Evolutionary conservation across 2,329 filamentous ascomycete genomes (phyloP).

Genomic region (Colletotrichum zoysiae): DNA sequence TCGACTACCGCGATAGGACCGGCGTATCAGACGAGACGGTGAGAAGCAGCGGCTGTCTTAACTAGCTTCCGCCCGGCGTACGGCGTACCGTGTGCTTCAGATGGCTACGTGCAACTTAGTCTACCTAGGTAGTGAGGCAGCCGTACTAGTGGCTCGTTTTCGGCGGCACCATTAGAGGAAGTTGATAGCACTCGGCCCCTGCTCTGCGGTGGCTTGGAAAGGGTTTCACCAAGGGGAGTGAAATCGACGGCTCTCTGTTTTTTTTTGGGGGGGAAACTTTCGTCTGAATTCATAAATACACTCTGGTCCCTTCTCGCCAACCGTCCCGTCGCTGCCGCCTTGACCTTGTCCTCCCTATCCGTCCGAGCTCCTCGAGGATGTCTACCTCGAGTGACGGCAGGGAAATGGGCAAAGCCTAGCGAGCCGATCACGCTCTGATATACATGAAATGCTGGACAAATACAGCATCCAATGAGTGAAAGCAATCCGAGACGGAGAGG

Average conservation of each 20-base stretch:
- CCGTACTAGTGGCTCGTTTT: not conserved
- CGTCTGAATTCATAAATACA: not conserved
- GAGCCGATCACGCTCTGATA: too few relatives aligned
- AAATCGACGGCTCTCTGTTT: constrained; percentile 18
- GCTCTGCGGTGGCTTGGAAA: constrained; percentile 29
- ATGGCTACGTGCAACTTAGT: not conserved
- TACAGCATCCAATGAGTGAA: not conserved
- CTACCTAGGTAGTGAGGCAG: not conserved
- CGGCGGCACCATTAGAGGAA: not conserved
- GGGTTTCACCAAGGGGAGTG: constrained; percentile 33
- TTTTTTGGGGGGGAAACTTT: not conserved
- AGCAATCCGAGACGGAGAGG: not conserved
- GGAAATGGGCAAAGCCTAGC: not conserved
- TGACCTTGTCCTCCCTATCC: constrained; percentile 2
- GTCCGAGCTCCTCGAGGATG: constrained; percentile 9
- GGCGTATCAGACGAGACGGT: constrained; percentile 9
- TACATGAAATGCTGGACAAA: not conserved
- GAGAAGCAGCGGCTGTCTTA: not conserved
- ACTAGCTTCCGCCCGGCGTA: constrained; percentile 1
- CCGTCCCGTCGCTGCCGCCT: constrained; percentile 13
- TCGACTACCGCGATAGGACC: constrained; percentile 5
- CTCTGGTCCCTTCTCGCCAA: constrained; percentile 1
- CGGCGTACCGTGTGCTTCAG: not conserved
- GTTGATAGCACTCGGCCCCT: constrained; percentile 4
- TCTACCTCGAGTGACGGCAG: not conserved